These are phyloP conservation scores for Gymnopilus junonius DNA, from an alignment of 768 basidiomycete species.

Conservation along the genomic window DNA sequence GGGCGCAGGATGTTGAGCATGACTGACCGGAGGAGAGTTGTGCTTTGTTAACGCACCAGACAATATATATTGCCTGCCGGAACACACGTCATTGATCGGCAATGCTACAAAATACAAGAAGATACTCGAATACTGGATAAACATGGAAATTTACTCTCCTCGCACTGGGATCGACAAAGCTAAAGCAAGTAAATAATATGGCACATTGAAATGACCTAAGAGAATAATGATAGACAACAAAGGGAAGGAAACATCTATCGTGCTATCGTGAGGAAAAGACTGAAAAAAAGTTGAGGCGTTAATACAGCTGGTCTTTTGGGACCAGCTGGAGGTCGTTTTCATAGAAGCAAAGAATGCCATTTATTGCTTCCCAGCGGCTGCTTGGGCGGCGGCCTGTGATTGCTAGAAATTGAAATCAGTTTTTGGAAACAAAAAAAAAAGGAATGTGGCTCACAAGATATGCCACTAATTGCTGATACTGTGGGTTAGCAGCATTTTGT, in stretches of 20 bases:
- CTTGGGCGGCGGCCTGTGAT: constrained; percentile 35
- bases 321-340: background rate
- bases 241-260: background rate
- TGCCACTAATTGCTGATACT: constrained; percentile 72
- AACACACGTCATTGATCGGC: constrained; percentile 22
- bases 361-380: constrained; percentile 24
- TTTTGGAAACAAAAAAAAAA: background rate
- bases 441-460: constrained; percentile 55
- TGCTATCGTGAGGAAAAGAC: background rate
- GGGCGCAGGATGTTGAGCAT: constrained; percentile 21
- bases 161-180: background rate
- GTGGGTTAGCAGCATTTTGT: constrained; percentile 42
- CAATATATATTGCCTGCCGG: constrained; percentile 9
- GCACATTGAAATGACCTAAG: constrained; percentile 17
- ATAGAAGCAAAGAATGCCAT: background rate
- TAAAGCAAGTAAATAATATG: constrained; percentile 8
- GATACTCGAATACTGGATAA: background rate
- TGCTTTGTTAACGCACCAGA: background rate
- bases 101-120: constrained; percentile 7
- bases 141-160: background rate
- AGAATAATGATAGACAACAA: constrained; percentile 30
- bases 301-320: background rate
- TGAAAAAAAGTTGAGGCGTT: too few species aligned
- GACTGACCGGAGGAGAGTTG: constrained; percentile 1
- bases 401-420: constrained; percentile 28